A percentile compares a stretch with the other conserved stretches of the same genome.
Evolutionary conservation across 805 yeast species (phyloP).

Genomic region (Kuraishia hungarica): DNA sequence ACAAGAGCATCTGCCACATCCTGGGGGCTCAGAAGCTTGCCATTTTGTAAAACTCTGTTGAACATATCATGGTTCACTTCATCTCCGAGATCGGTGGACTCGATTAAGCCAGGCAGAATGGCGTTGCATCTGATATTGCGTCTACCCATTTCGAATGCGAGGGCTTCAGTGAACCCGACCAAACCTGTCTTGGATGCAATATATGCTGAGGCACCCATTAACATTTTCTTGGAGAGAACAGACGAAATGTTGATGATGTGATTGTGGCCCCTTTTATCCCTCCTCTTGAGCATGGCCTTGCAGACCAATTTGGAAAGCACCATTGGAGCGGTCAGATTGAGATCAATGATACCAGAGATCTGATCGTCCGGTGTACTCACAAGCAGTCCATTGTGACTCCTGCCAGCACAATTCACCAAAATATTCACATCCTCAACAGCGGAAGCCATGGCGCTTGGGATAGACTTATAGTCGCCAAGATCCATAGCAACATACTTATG

Average conservation of each 20-base stretch:
- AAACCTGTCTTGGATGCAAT: constrained; percentile 68
- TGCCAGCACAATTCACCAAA: constrained; percentile 60
- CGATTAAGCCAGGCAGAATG: constrained; percentile 58
- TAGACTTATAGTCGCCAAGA: constrained; percentile 7
- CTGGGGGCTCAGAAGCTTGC: constrained; percentile 10
- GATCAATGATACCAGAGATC: constrained; percentile 36
- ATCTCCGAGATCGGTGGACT: constrained; percentile 59
- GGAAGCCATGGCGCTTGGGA: neutral
- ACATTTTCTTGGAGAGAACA: constrained; percentile 35
- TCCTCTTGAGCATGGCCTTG: constrained; percentile 38
- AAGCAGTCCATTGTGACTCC: constrained; percentile 48
- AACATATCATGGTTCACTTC: constrained; percentile 15
- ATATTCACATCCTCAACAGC: constrained; percentile 24
- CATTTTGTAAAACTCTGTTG: constrained; percentile 3
- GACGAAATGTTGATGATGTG: constrained; percentile 61
- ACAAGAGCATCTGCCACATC: constrained; percentile 16
- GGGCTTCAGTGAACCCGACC: constrained; percentile 46
- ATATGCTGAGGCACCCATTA: constrained; percentile 58
- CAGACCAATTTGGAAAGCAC: constrained; percentile 44
- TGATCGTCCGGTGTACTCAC: constrained; percentile 29
- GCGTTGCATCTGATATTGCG: constrained; percentile 52
- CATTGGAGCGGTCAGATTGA: constrained; percentile 58
- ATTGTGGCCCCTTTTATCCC: constrained; percentile 12
- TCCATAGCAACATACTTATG: constrained; percentile 12
- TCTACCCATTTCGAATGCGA: constrained; percentile 52